Percentiles rank a stretch among this genome's conserved stretches.
These are phyloP conservation scores for Trichophyton simii DNA, from an alignment of 2,329 filamentous ascomycete genomes.

Conservation along the genomic window DNA sequence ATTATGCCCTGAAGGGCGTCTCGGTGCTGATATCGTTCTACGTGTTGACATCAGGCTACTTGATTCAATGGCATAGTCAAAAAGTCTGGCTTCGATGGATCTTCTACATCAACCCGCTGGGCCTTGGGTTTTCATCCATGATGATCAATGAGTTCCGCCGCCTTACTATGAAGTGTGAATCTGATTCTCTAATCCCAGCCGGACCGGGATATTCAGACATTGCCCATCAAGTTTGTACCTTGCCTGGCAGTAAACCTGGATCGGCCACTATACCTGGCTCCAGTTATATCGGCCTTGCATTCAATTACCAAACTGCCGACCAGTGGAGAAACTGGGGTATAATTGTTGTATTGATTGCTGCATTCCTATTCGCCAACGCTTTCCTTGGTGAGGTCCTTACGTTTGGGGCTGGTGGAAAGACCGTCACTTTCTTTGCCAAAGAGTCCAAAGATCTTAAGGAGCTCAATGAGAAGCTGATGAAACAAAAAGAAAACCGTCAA, in stretches of 20 bases:
- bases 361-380: slow-evolving; percentile 39
- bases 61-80: slow-evolving; percentile 37
- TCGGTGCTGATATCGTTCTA: slow-evolving; percentile 62
- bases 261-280: slow-evolving; percentile 44
- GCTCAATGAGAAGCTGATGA: slow-evolving; percentile 27
- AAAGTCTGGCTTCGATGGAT: slow-evolving; percentile 71
- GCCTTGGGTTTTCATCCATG: slow-evolving; percentile 67
- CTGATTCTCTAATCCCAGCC: slow-evolving; percentile 32
- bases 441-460: slow-evolving; percentile 24
- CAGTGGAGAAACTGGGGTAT: slow-evolving; percentile 62
- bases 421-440: slow-evolving; percentile 31
- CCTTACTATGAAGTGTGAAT: slow-evolving; percentile 44
- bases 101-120: slow-evolving; percentile 65
- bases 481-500: slow-evolving; percentile 28
- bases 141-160: slow-evolving; percentile 72
- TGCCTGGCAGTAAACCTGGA: slow-evolving; percentile 48
- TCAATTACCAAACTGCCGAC: slow-evolving; percentile 46
- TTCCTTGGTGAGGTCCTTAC: slow-evolving; percentile 29
- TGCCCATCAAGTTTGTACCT: slow-evolving; percentile 48
- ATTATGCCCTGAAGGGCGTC: slow-evolving; percentile 73
- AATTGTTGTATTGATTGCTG: slow-evolving; percentile 51
- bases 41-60: slow-evolving; percentile 33
- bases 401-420: slow-evolving; percentile 31
- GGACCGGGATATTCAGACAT: slow-evolving; percentile 29
- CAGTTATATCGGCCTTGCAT: slow-evolving; percentile 42